These are phyloP conservation scores for Cardiospermum halicacabum DNA, from an alignment of 345 rosid genomes.

Conservation along the genomic window DNA sequence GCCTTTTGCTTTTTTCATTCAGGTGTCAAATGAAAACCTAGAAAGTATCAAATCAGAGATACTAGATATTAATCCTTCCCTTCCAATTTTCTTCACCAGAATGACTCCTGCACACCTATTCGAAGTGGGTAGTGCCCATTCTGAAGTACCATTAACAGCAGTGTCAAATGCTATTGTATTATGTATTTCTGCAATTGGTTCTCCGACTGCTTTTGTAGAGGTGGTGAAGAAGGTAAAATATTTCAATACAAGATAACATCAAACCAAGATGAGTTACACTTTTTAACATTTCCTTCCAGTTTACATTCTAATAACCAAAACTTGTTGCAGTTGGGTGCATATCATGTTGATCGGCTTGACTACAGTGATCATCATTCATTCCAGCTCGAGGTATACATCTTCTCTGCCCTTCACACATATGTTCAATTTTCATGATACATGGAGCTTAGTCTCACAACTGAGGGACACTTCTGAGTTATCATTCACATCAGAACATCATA, in stretches of 20 bases:
- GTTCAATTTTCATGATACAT: not conserved
- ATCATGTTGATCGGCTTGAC: constrained; percentile 54
- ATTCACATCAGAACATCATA: too few species aligned
- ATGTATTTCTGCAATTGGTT: constrained; percentile 79
- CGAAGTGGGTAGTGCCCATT: constrained; percentile 35
- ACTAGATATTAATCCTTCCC: constrained; percentile 41
- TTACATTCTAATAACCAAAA: not conserved
- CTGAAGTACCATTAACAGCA: constrained; percentile 33
- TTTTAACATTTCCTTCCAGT: not conserved
- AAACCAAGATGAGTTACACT: not conserved
- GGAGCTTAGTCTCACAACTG: not conserved
- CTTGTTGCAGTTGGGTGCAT: constrained; percentile 58
- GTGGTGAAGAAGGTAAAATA: constrained; percentile 41
- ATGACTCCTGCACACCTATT: constrained; percentile 59
- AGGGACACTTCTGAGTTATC: too few species aligned
- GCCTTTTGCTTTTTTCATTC: constrained; percentile 23
- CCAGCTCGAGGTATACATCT: constrained; percentile 34
- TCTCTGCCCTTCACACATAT: not conserved
- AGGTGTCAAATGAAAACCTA: constrained; percentile 46
- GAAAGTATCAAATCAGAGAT: constrained; percentile 40
- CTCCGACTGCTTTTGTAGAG: constrained; percentile 58
- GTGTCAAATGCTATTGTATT: constrained; percentile 32
- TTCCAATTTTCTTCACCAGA: constrained; percentile 51
- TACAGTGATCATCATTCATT: constrained; percentile 71
- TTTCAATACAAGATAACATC: constrained; percentile 2